Percentiles rank a stretch among this genome's conserved stretches.
phyloP scores from a whole-genome alignment of 345 rosid genomes.

The Eucalyptus fibrosa region DNA sequence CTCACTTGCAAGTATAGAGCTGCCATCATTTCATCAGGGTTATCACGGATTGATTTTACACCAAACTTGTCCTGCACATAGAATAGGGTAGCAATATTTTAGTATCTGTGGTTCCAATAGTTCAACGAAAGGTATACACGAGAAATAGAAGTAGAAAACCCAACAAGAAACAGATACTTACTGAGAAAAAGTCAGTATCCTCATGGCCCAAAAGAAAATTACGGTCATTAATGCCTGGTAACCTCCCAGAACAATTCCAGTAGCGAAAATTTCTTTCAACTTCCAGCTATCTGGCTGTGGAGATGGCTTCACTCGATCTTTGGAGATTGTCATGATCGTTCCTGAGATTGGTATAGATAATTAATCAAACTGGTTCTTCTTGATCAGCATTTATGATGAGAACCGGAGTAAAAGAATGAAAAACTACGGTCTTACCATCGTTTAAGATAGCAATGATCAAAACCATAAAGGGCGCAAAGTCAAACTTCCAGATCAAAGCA shows the following conservation, averaged over 20 bases:
- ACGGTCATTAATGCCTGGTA: conserved; percentile 83
- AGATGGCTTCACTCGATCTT: conserved; percentile 81
- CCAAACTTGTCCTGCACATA: conserved; percentile 38
- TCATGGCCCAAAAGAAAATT: conserved; percentile 73
- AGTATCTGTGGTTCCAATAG: background rate
- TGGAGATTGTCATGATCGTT: conserved; percentile 88
- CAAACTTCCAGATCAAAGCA: conserved; percentile 81
- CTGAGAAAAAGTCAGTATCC: conserved; percentile 62
- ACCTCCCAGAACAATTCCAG: conserved; percentile 76
- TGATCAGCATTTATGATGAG: background rate
- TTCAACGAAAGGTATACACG: background rate
- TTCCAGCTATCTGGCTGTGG: conserved; percentile 94
- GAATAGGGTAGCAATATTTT: background rate
- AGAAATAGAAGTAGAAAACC: background rate
- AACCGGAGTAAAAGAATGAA: background rate
- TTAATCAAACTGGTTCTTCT: background rate
- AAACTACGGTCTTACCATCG: conserved; percentile 36
- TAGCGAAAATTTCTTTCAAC: conserved; percentile 64
- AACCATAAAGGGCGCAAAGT: conserved; percentile 90
- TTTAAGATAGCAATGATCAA: conserved; percentile 81
- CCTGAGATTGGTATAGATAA: conserved; percentile 15
- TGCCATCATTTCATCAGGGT: conserved; percentile 46
- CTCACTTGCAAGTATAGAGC: conserved; percentile 88
- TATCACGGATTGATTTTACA: conserved; percentile 24
- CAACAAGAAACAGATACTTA: conserved; percentile 6